Evolutionary conservation across 805 yeast genomes (phyloP).

Genomic region (Candida easanensis): DNA sequence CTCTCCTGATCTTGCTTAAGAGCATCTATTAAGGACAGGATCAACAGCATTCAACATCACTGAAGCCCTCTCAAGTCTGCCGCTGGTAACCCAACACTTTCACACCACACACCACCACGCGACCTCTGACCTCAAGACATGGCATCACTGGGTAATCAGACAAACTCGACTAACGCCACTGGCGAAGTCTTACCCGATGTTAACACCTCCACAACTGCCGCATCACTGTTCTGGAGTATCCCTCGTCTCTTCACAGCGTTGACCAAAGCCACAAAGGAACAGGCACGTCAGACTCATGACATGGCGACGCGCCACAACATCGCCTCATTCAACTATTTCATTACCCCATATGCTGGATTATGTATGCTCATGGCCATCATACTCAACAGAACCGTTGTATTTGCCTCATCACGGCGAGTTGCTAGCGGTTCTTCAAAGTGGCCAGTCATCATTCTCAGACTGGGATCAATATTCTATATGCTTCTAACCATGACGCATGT

Average conservation of each 20-base stretch:
- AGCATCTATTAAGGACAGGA: too few species aligned
- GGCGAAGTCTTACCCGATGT: too few species aligned
- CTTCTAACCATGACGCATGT: constrained; percentile 22
- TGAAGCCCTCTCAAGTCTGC: too few species aligned
- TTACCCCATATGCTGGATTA: constrained; percentile 47
- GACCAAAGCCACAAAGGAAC: constrained; percentile 14
- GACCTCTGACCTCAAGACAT: too few species aligned
- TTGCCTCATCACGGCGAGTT: constrained; percentile 51
- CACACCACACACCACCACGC: too few species aligned
- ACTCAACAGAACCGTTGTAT: constrained; percentile 54
- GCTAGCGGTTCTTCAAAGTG: constrained; percentile 18
- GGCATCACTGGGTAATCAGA: too few species aligned
- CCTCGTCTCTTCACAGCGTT: constrained; percentile 10
- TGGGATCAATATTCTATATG: constrained; percentile 36
- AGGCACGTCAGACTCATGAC: constrained; percentile 8
- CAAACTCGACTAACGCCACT: too few species aligned
- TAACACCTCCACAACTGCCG: too few species aligned
- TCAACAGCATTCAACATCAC: too few species aligned
- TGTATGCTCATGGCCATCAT: constrained; percentile 59
- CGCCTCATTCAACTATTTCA: constrained; percentile 38
- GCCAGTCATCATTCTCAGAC: constrained; percentile 36
- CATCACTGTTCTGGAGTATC: constrained; percentile 7
- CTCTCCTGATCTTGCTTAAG: too few species aligned
- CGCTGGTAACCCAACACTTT: too few species aligned
- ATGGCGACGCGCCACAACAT: background rate